Evolutionary conservation across 1,284 basidiomycete genomes (phyloP), one percentile per base, ranked within the genome.

Genomic region (Pseudomicrostroma phylloplanum): DNA sequence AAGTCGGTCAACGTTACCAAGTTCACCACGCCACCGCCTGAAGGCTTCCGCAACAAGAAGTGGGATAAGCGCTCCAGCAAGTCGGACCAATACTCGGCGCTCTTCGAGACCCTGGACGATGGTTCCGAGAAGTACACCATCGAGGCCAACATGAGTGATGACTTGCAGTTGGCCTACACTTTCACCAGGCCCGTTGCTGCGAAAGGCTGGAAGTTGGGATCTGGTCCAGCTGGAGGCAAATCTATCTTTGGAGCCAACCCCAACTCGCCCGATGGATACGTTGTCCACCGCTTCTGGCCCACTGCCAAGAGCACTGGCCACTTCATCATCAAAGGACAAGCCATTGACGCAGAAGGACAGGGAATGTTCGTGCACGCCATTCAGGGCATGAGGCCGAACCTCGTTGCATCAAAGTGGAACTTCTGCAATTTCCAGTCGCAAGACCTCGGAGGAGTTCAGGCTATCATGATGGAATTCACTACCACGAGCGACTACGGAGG

Each of bases 351-450:
- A 49, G 83, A 85, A 42, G 92, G 91, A 49, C 83, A 86, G n/a
- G 93, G 90, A 43, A 90, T 92, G 87, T 89, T 96, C 78, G 85
- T 96, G 23, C 91, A 96, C 80, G 94, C 96, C 30, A 94, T 98
- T 79, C 96, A 98, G 80, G 94, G 93, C 74, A 96, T 99, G 92
- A 86, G 92, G 11, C 92, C 93, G 59, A 92, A 99, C 81, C 85
- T 92, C 61, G 87, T 96, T 67, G 96, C 96, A 3, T 83, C 90
- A 17, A 83, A 88, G 23, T 99, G 96, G 96, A 97, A 97, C 83
- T 99, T 98, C 83, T 88, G 84, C 58, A 86, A 90, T 81, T 99
- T 99, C 84, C 83, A 84, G 39, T 80, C 80, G 36, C 46, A 68
- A 6, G 63, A 68, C 19, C 57, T 81, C 23, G 89, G 86, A n/a